Evolutionary conservation across 805 yeast species (phyloP), one percentile per base, ranked within the genome.

Genomic region (Suhomyces emberorum): DNA sequence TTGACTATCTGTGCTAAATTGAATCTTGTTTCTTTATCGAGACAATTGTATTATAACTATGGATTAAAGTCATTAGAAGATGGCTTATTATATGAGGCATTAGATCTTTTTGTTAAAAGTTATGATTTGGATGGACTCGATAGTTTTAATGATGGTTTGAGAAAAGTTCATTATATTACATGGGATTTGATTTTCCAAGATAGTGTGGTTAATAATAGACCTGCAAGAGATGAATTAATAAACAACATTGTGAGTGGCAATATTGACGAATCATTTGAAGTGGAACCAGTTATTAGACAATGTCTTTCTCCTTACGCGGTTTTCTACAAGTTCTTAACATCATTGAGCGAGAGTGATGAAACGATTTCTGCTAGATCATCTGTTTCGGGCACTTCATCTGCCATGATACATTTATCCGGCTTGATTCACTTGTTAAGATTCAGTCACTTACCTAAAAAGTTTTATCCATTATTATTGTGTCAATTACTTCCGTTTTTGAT

Each of bases 231-330:
- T 53, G 70, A 69, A 19, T 60, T 80, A 30, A 67, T 79, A 15
- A 73, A 74, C 43, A 67, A 76, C 24, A 62, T 77, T 17, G 72
- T 77, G 9, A 42, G 47, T 15, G 55, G 58, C 28, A 47, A 58
- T 15, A 67, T 63, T 15, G 67, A 61, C 24, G 52, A 56, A 9
- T 53, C 62, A 6, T 43, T 58, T 28, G 53, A 59, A 14, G 61
- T 75, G 10, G 70, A 78, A 27, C 79, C 86, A 11, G 66, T 78
- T 1, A 68, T 84, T 49, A 73, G 79, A 45, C 89, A 83, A 54
- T 73, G 83, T 17, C 54, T 84, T 34, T 63, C 91, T 4, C 93
- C 93, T 30, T 79, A 83, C 52, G 88, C 82, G 2, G 75, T 81
- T 0, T 61, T 84, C 16, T 65, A 67, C 40, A 72, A 72, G 41